A percentile compares a stretch with the other conserved stretches of the same genome.
phyloP scores from a whole-genome alignment of 441 rosid species.

The Adansonia rubrostipa region DNA sequence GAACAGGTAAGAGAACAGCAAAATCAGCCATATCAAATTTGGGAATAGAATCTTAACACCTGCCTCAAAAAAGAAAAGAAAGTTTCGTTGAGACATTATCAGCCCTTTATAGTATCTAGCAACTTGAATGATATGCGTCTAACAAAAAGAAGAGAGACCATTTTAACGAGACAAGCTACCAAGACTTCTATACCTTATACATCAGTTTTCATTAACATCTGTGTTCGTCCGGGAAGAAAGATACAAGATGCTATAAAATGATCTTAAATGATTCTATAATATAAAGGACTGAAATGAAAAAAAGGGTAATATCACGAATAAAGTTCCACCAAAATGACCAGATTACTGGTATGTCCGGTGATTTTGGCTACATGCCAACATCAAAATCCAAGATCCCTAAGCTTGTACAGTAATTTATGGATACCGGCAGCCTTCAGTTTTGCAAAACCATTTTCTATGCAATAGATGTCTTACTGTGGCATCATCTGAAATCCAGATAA shows the following conservation, averaged over 20 bases:
- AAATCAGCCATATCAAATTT: background rate
- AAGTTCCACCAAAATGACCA: slow-evolving; percentile 31
- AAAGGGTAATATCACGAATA: background rate
- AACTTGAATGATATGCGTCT: background rate
- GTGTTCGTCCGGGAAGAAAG: background rate
- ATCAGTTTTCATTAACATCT: background rate
- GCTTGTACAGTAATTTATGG: slow-evolving; percentile 24
- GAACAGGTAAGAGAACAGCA: background rate
- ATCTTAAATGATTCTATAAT: background rate
- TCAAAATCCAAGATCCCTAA: slow-evolving; percentile 25
- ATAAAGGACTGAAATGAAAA: background rate
- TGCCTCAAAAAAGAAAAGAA: background rate
- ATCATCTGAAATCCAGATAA: too few species aligned
- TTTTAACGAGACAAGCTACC: background rate
- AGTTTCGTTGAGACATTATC: background rate
- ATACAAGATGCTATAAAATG: background rate
- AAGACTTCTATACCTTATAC: background rate
- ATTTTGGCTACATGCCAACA: slow-evolving; percentile 16
- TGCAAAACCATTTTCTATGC: slow-evolving; percentile 17
- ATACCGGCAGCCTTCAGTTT: slow-evolving; percentile 26
- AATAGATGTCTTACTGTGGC: slow-evolving; percentile 8
- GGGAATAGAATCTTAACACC: background rate
- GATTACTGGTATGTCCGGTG: slow-evolving; percentile 30
- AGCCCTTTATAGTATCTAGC: background rate
- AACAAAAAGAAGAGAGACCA: background rate